Percentiles rank a stretch among this genome's conserved stretches.
Evolutionary conservation across 768 basidiomycete genomes (phyloP).

Genomic region (Termitomyces sp.): DNA sequence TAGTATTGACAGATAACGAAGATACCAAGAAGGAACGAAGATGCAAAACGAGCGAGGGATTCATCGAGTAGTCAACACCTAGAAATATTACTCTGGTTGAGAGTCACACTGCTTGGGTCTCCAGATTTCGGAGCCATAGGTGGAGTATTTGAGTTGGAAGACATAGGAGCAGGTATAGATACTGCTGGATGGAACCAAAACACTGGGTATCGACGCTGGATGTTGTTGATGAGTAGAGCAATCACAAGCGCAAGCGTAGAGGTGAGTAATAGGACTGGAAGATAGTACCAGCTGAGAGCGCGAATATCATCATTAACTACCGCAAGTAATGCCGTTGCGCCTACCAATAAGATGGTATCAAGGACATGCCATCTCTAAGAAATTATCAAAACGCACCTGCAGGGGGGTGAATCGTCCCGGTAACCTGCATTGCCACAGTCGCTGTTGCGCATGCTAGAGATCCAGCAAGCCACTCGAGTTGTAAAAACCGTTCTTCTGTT

Average conservation of each 20-base stretch:
- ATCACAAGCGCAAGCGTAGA: slow-evolving; percentile 40
- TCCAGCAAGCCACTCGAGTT: slow-evolving; percentile 48
- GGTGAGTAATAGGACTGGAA: slow-evolving; percentile 48
- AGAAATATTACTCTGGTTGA: too few species aligned
- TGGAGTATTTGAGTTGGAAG: too few species aligned
- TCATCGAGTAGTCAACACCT: too few species aligned
- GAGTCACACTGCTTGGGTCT: too few species aligned
- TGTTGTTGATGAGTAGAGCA: slow-evolving; percentile 47
- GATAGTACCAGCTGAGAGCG: slow-evolving; percentile 48
- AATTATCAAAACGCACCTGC: slow-evolving; percentile 31
- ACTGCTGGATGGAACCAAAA: slow-evolving; percentile 38
- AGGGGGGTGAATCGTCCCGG: slow-evolving; percentile 50
- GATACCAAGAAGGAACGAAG: too few species aligned
- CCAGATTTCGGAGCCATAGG: slow-evolving; percentile 15
- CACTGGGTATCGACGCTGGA: slow-evolving; percentile 45
- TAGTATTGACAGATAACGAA: too few species aligned
- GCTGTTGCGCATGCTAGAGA: slow-evolving; percentile 40
- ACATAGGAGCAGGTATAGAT: slow-evolving; percentile 13
- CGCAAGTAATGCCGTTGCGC: slow-evolving; percentile 53
- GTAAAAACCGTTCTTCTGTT: slow-evolving; percentile 34
- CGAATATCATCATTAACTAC: slow-evolving; percentile 38
- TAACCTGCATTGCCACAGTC: slow-evolving; percentile 50
- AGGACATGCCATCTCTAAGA: not conserved
- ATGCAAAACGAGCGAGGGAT: too few species aligned
- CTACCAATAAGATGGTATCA: slow-evolving; percentile 15